These are phyloP conservation scores for Planoprotostelium fungivorum DNA, from an alignment of 78 protist genomes.

Conservation along the genomic window DNA sequence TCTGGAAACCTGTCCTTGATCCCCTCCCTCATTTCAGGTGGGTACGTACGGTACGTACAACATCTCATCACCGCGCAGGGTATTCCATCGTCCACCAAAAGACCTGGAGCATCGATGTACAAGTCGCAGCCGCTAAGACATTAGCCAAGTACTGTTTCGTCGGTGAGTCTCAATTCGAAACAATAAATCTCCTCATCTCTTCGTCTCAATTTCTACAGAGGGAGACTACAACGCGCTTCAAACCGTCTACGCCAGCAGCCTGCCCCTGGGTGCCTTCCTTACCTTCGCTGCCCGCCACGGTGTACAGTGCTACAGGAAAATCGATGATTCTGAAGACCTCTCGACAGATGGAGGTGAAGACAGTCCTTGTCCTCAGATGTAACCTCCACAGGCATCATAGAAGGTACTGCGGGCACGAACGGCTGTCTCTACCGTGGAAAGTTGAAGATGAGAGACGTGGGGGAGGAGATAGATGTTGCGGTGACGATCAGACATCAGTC, in stretches of 20 bases:
- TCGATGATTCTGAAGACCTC: no score
- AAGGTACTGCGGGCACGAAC: not conserved
- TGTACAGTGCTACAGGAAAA: not conserved
- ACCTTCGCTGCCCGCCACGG: not conserved
- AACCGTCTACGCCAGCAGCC: not conserved
- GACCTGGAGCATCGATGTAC: not conserved
- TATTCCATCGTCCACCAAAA: no score
- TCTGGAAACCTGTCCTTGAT: no score
- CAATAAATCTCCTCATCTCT: no score
- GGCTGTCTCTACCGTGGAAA: not conserved
- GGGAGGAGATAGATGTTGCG: not conserved
- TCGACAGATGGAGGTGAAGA: no score
- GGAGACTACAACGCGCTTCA: not conserved
- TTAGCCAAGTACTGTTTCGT: not conserved
- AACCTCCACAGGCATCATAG: no score
- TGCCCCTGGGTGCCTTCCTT: not conserved
- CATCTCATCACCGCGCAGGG: no score
- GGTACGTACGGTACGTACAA: no score
- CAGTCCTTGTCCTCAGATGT: no score
- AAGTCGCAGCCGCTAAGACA: not conserved
- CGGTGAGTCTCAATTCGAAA: no score
- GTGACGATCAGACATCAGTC: not conserved
- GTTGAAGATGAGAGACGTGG: not conserved
- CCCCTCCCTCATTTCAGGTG: no score
- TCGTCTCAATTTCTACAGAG: no score